Conservation (phyloP, 1,284 basidiomycete genomes). For the Moesziomyces sp. region DNA sequence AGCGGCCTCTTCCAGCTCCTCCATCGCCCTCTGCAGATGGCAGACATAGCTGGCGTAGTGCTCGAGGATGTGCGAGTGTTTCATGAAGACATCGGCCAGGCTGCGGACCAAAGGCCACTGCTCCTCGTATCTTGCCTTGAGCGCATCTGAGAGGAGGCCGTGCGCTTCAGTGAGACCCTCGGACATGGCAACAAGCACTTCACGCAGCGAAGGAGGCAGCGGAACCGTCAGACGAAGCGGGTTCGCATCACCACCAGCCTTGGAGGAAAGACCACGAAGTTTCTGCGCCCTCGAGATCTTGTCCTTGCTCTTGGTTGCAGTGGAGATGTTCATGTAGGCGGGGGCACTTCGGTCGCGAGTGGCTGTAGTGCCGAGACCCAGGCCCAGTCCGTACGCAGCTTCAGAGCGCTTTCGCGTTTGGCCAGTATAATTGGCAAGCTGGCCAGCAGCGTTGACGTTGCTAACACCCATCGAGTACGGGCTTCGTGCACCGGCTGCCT, state of each 20-base stretch:
- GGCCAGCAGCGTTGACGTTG: background rate
- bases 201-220: conserved; percentile 48
- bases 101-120: conserved; percentile 62
- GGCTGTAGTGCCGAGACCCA: conserved; percentile 43
- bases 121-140: conserved; percentile 58
- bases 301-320: conserved; percentile 9
- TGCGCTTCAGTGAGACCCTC: conserved; percentile 57
- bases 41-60: conserved; percentile 57
- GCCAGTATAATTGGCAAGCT: background rate
- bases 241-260: conserved; percentile 21
- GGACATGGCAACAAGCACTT: conserved; percentile 51
- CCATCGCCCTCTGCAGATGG: conserved; percentile 58
- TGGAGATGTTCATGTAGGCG: conserved; percentile 16
- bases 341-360: conserved; percentile 28
- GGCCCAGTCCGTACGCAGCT: conserved; percentile 31
- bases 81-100: conserved; percentile 58
- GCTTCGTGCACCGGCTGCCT: conserved; percentile 23
- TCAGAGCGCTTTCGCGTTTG: conserved; percentile 5
- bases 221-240: conserved; percentile 47
- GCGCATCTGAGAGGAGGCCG: conserved; percentile 50
- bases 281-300: conserved; percentile 42
- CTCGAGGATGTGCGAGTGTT: conserved; percentile 53
- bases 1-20: conserved; percentile 58
- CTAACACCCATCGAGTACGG: conserved; percentile 20
- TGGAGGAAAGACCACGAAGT: conserved; percentile 25